phyloP scores from a whole-genome alignment of 2,329 filamentous ascomycete species.

The Hypoxylon sp. region DNA sequence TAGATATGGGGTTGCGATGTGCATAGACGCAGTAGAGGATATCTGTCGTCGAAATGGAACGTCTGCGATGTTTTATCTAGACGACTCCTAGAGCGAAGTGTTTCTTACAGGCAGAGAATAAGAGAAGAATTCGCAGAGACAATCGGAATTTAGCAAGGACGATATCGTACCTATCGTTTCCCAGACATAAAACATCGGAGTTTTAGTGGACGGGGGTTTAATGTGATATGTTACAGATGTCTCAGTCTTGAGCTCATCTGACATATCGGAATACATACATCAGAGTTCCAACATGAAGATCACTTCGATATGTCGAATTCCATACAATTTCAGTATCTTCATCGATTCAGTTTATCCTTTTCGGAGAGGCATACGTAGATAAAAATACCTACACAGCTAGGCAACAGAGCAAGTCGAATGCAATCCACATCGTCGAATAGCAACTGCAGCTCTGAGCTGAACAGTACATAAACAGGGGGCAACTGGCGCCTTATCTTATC shows the following conservation, averaged over 20 bases:
- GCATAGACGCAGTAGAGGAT: neutral
- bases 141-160: slow-evolving; percentile 15
- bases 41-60: slow-evolving; percentile 5
- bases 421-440: slow-evolving; percentile 3
- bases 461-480: slow-evolving; percentile 20
- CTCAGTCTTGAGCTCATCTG: slow-evolving; percentile 29
- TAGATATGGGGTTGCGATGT: neutral
- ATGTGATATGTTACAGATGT: slow-evolving; percentile 13
- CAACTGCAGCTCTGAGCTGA: slow-evolving; percentile 9
- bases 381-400: neutral
- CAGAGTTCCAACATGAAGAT: neutral
- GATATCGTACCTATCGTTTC: neutral
- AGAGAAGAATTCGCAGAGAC: neutral
- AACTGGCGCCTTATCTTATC: slow-evolving; percentile 34
- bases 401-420: neutral
- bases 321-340: neutral
- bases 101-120: slow-evolving; percentile 1
- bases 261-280: slow-evolving; percentile 8
- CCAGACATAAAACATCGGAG: slow-evolving; percentile 13
- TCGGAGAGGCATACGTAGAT: neutral
- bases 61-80: slow-evolving; percentile 1
- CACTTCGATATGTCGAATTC: neutral
- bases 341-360: neutral
- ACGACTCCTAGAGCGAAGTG: neutral
- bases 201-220: slow-evolving; percentile 2